Evolutionary conservation across 768 basidiomycete species (phyloP).

Genomic region (Termitomyces sp.): DNA sequence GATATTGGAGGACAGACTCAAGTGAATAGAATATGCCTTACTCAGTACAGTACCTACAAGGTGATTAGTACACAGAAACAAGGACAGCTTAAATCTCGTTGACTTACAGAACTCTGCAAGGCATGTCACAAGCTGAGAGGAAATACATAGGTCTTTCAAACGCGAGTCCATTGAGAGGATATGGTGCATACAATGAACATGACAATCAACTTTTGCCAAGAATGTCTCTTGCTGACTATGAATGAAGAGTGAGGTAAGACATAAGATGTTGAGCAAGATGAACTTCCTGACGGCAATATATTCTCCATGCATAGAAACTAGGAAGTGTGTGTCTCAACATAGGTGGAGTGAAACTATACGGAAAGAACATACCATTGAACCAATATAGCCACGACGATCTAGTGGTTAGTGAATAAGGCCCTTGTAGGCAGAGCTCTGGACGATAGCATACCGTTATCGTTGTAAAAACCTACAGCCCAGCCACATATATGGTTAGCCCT

Average conservation of each 20-base stretch:
- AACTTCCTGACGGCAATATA: neutral
- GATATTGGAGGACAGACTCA: neutral
- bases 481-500: neutral
- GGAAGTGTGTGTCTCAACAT: neutral
- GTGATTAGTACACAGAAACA: neutral
- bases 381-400: neutral
- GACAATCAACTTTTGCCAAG: neutral
- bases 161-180: no score
- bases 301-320: neutral
- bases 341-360: neutral
- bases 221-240: neutral
- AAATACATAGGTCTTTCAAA: neutral
- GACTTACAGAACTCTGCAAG: neutral
- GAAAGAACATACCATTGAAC: neutral
- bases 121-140: neutral
- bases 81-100: neutral
- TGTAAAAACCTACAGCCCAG: neutral
- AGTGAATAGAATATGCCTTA: neutral
- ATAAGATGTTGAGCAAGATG: neutral
- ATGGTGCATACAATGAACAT: neutral
- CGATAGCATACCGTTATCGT: neutral
- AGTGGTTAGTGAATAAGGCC: neutral
- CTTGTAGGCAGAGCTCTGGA: neutral
- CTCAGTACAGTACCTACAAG: neutral
- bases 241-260: neutral